Percentiles rank a stretch among this genome's conserved stretches.
phyloP scores from a whole-genome alignment of 176 grass and related monocot genomes.

The Elymus sibiricus region DNA sequence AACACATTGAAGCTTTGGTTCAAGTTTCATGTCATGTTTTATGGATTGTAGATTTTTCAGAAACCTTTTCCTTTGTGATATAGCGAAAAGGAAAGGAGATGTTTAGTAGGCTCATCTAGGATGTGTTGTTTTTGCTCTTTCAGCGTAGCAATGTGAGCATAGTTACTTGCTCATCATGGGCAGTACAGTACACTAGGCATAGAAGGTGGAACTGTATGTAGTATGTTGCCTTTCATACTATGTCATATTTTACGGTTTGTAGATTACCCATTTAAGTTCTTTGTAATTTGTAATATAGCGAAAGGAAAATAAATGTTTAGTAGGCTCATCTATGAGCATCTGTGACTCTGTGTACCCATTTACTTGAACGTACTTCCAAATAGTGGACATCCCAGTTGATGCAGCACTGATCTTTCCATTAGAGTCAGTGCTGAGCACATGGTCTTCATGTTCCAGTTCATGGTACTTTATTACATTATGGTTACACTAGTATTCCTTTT shows the following conservation, averaged over 20 bases:
- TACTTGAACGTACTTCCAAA: neutral
- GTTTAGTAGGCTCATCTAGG: neutral
- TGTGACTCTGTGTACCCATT: neutral
- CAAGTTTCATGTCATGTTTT: conserved; percentile 16
- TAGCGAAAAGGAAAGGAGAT: neutral
- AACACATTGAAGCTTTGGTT: neutral
- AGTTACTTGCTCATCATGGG: neutral
- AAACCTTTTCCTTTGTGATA: conserved; percentile 4
- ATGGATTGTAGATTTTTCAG: neutral
- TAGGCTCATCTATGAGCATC: neutral
- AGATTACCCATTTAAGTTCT: neutral
- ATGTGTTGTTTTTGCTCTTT: neutral
- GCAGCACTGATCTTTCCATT: neutral
- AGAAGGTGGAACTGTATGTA: conserved; percentile 7
- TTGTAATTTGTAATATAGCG: conserved; percentile 4
- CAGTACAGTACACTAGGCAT: neutral
- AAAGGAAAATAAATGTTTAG: neutral
- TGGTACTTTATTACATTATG: conserved; percentile 6
- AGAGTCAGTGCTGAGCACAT: neutral
- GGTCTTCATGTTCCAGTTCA: neutral
- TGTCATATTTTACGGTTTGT: neutral
- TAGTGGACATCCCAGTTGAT: neutral
- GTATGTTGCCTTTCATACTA: neutral
- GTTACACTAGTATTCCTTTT: conserved; percentile 2
- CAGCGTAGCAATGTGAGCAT: neutral